phyloP scores from a whole-genome alignment of 805 yeast species.

The Monosporozyma yasuniensis region DNA sequence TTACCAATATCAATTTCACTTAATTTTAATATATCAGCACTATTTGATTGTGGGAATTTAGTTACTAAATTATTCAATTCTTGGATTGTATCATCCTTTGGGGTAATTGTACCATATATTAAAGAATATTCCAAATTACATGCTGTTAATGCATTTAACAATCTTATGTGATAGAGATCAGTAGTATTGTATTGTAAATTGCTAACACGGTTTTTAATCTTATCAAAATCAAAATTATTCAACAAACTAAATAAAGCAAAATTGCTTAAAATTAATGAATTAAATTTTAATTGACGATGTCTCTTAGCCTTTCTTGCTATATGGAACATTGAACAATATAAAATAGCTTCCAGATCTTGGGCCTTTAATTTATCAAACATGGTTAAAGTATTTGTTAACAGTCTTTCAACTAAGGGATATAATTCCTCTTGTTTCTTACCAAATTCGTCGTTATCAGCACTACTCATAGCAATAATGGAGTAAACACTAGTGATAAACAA shows the following conservation, averaged over 20 bases:
- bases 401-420: conserved; percentile 40
- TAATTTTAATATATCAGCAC: conserved; percentile 48
- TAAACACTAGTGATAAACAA: conserved; percentile 48
- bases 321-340: conserved; percentile 46
- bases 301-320: conserved; percentile 43
- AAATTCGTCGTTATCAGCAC: conserved; percentile 44
- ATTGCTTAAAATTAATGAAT: conserved; percentile 45
- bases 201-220: conserved; percentile 33
- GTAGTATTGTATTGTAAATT: conserved; percentile 24
- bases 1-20: conserved; percentile 40
- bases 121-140: conserved; percentile 44
- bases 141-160: conserved; percentile 44
- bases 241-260: conserved; percentile 44
- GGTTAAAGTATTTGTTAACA: conserved; percentile 40
- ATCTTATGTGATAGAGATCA: conserved; percentile 46
- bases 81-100: conserved; percentile 20
- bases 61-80: conserved; percentile 38
- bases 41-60: conserved; percentile 40
- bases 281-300: conserved; percentile 40
- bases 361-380: conserved; percentile 46
- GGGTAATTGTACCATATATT: conserved; percentile 35
- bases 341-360: conserved; percentile 52
- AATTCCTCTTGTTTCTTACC: conserved; percentile 40
- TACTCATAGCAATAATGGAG: conserved; percentile 46
- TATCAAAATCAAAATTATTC: conserved; percentile 37